A percentile compares a stretch with the other conserved stretches of the same genome.
Evolutionary conservation across 2,329 filamentous ascomycete genomes (phyloP).

Genomic region (Fusarium keratoplasticum): DNA sequence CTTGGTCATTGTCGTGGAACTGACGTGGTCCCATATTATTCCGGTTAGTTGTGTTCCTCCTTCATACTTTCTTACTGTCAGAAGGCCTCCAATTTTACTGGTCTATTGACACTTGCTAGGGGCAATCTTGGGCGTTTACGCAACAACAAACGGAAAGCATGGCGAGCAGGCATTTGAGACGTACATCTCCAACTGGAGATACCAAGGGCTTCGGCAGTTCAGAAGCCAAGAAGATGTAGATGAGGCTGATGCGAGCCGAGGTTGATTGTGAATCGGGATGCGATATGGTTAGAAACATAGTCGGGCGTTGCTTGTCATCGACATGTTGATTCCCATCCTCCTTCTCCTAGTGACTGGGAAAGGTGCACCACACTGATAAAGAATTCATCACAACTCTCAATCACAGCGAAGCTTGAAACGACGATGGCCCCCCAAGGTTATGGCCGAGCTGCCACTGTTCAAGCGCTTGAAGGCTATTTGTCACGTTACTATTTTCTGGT

Average conservation of each 20-base stretch:
- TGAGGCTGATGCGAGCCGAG: neutral
- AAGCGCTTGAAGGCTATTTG: neutral
- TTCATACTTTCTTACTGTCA: no score
- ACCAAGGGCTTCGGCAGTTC: conserved; percentile 41
- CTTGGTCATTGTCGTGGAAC: conserved; percentile 2
- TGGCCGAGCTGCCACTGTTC: neutral
- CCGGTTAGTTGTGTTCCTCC: neutral
- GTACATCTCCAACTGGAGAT: conserved; percentile 62
- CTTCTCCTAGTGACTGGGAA: accelerated
- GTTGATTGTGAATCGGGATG: neutral
- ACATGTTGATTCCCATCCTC: neutral
- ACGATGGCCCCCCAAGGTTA: neutral
- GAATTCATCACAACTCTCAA: neutral
- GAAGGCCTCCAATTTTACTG: neutral
- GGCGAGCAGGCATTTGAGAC: conserved; percentile 53
- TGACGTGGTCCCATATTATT: conserved; percentile 16
- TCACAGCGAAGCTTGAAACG: neutral
- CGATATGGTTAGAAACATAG: neutral
- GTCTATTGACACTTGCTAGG: conserved; percentile 46
- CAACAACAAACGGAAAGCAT: conserved; percentile 63
- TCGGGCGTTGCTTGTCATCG: neutral
- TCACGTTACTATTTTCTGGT: neutral
- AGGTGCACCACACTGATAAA: neutral
- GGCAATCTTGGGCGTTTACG: conserved; percentile 62
- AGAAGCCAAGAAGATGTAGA: conserved; percentile 7